These are phyloP conservation scores for Leishmania tarentolae DNA, from an alignment of 208 protist species.

Conservation along the genomic window DNA sequence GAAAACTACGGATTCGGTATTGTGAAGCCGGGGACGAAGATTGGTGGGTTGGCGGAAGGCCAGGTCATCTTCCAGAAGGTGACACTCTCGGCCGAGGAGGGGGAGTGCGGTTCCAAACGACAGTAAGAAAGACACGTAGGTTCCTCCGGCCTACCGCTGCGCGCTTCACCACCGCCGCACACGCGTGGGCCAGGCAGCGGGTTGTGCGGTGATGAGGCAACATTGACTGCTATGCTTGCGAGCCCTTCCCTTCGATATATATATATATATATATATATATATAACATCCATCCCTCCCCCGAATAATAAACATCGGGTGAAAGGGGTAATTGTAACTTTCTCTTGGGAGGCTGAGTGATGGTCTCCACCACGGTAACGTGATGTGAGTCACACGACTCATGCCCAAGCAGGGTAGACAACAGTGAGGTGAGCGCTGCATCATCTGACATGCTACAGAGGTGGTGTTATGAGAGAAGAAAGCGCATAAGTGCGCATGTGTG, in stretches of 20 bases:
- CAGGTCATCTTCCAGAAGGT: slow-evolving; percentile 81
- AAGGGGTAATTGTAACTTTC: not conserved
- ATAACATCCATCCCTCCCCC: not conserved
- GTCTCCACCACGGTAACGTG: slow-evolving; percentile 17
- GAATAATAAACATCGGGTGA: not conserved
- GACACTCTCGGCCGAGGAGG: slow-evolving; percentile 31
- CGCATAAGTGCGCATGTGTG: not conserved
- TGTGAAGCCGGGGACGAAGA: slow-evolving; percentile 58
- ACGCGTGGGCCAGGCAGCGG: not conserved
- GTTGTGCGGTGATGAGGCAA: not conserved
- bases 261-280: too few species aligned
- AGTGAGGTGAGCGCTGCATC: not conserved
- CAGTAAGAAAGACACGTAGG: slow-evolving; percentile 24
- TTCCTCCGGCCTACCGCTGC: not conserved
- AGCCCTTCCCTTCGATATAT: not conserved
- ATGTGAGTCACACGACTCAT: not conserved
- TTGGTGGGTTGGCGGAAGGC: slow-evolving; percentile 52
- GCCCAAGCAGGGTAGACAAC: not conserved
- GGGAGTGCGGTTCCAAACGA: not conserved
- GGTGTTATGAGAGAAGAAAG: not conserved
- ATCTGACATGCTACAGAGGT: not conserved
- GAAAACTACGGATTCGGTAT: slow-evolving; percentile 70
- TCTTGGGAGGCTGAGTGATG: not conserved
- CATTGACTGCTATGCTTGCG: not conserved
- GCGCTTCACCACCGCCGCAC: not conserved